Conservation (phyloP, 257 asterid genomes). For the Solanum okadae region DNA sequence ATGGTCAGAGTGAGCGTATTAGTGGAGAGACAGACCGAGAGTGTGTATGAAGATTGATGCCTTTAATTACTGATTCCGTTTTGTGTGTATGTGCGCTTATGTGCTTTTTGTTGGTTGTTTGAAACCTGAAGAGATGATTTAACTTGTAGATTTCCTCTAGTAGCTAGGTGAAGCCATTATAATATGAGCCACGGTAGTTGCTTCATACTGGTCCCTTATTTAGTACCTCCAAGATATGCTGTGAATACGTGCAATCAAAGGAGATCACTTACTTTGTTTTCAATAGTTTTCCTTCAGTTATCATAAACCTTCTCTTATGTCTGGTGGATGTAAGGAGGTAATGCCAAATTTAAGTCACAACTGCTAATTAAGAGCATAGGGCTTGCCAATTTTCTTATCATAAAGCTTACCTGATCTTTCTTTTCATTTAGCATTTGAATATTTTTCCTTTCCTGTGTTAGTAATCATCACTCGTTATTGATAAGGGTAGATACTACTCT, state of each 20-base stretch:
- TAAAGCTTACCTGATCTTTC: not conserved
- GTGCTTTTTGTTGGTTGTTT: not conserved
- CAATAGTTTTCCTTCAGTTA: not conserved
- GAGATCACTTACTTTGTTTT: not conserved
- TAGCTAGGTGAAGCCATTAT: not conserved
- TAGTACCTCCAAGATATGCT: not conserved
- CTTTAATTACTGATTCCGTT: not conserved
- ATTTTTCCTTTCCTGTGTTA: not conserved
- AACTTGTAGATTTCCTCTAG: not conserved
- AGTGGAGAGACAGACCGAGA: not conserved
- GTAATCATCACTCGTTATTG: not conserved
- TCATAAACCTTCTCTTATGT: not conserved
- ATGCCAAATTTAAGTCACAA: not conserved
- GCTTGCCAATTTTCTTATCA: not conserved
- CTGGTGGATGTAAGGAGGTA: not conserved
- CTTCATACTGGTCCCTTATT: not conserved
- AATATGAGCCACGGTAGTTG: not conserved
- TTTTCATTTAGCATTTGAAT: not conserved
- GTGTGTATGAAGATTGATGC: not conserved
- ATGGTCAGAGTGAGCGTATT: not conserved
- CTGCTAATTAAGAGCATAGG: not conserved
- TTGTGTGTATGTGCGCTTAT: not conserved
- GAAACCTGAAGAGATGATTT: not conserved
- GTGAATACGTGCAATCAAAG: not conserved
- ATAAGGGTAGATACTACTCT: not conserved